Base-by-base conservation (phyloP, 2,329 filamentous ascomycete species). In the Fulvia fulva region DNA sequence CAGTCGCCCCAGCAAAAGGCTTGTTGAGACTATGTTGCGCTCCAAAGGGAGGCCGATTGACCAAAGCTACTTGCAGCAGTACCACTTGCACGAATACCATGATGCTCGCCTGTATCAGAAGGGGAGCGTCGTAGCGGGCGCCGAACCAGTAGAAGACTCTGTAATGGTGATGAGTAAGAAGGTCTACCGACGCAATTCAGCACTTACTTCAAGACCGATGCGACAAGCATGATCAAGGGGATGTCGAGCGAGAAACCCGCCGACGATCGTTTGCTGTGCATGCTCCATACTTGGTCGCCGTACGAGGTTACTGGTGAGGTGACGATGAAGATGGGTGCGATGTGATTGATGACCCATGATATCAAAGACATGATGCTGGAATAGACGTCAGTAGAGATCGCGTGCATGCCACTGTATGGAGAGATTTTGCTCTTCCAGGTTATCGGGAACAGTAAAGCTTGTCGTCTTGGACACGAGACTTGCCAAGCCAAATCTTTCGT, bases 101-200 rank as follows among this genome's bases (percentile, higher is more conserved):
- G 62, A 86, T 76, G 53, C 80, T 70, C 43, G 84, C 83, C 72
- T 87, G 84, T 50, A 83, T 68, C 60, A 87, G 78, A 43, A 87
- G 77, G 19, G 83, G 78, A 52, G 75, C 73, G 65, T 83, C 82
- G 68, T 83, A 87, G 70, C 80, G 81, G 12, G 81, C 81, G 63
- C 83, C 83, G 68, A 86, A 81, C 84, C 84, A 87, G 76, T 85
- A 87, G 74, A 83, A 87, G 53, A 87, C 74, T 71, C 82, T 85
- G 55, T 21, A 46, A 26, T 65, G 65, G 70, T 83, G 80, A 86
- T 86, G 23, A 86, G 71, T 59, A 86, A n/a, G 44, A 26, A 47
- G 44, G 14, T 25, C 21, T 47, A 14, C 21, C 44, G 14, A 12
- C 7, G 11, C 8, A 22, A 49, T 16, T 16, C 19, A 11, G n/a